A percentile compares a stretch with the other conserved stretches of the same genome.
These are phyloP conservation scores for Omphalotus guepiniiformis DNA, from an alignment of 768 basidiomycete species.

Conservation along the genomic window DNA sequence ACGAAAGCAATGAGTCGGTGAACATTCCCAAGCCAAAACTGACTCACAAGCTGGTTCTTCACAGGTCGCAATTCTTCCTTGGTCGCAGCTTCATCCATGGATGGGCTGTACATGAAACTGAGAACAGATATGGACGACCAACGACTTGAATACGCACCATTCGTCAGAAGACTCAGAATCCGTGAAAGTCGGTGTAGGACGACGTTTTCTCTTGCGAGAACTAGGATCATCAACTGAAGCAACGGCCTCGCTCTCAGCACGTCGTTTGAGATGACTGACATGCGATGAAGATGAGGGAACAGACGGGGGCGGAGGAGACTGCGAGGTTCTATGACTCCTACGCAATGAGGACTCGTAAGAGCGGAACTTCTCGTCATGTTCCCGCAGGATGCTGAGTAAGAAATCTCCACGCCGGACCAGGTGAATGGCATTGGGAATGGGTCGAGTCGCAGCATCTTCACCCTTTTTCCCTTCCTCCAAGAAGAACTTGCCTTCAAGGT, in stretches of 20 bases:
- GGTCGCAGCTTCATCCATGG: conserved; percentile 90
- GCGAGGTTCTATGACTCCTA: conserved; percentile 66
- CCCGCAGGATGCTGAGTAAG: conserved; percentile 75
- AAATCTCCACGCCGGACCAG: conserved; percentile 97
- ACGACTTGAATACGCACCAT: conserved; percentile 53
- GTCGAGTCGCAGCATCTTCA: conserved; percentile 77
- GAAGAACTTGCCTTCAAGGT: conserved; percentile 92
- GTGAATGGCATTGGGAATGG: conserved; percentile 97
- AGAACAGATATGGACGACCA: neutral
- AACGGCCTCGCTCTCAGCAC: conserved; percentile 83
- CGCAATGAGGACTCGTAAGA: conserved; percentile 81
- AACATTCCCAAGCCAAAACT: neutral
- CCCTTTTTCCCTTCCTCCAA: conserved; percentile 96
- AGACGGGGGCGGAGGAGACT: conserved; percentile 71
- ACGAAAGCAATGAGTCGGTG: neutral
- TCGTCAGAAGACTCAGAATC: conserved; percentile 91
- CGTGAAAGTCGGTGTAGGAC: conserved; percentile 95
- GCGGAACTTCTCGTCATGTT: conserved; percentile 88
- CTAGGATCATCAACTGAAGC: conserved; percentile 72
- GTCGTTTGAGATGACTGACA: conserved; percentile 58
- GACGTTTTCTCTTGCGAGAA: conserved; percentile 77
- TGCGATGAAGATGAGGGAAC: conserved; percentile 63
- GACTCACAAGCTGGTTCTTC: conserved; percentile 86
- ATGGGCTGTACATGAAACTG: conserved; percentile 52
- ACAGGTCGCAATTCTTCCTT: conserved; percentile 96